Conservation (phyloP, 148 eudicot species). For the Amaranthus cruentus region DNA sequence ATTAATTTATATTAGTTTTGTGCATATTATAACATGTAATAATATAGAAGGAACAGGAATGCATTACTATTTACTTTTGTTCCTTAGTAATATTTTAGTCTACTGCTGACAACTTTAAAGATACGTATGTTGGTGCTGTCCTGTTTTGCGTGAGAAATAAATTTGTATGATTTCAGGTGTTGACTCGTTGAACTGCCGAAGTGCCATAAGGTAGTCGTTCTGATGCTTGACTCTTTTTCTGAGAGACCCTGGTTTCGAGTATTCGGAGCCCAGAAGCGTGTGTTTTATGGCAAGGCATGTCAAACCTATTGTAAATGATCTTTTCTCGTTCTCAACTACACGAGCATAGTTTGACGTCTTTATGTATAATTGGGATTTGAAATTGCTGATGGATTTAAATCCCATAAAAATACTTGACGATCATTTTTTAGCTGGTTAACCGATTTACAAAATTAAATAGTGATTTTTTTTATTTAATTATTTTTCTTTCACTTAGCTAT, state of each 20-base stretch:
- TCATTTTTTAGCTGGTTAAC: too few species aligned
- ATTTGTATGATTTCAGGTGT: background rate
- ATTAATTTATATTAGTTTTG: conserved; percentile 22
- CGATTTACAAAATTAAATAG: too few species aligned
- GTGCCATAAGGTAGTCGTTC: background rate
- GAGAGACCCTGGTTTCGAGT: background rate
- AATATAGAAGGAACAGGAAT: conserved; percentile 7
- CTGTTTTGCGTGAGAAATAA: conserved; percentile 1
- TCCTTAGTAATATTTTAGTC: conserved; percentile 1
- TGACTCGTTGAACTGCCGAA: background rate
- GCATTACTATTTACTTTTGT: conserved; percentile 10
- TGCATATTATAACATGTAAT: conserved; percentile 26
- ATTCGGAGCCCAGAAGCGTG: background rate
- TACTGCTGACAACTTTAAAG: conserved; percentile 1
- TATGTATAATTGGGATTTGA: too few species aligned
- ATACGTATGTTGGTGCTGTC: background rate
- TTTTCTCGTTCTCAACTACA: too few species aligned
- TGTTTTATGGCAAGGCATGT: background rate
- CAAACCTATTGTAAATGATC: too few species aligned
- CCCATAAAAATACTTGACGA: too few species aligned
- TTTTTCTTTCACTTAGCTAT: too few species aligned
- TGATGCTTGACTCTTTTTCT: background rate
- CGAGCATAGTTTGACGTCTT: too few species aligned
- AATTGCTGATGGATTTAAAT: too few species aligned
- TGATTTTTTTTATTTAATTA: too few species aligned